Conservation (phyloP, 805 yeast genomes). For the Komagataella kurtzmanii region DNA sequence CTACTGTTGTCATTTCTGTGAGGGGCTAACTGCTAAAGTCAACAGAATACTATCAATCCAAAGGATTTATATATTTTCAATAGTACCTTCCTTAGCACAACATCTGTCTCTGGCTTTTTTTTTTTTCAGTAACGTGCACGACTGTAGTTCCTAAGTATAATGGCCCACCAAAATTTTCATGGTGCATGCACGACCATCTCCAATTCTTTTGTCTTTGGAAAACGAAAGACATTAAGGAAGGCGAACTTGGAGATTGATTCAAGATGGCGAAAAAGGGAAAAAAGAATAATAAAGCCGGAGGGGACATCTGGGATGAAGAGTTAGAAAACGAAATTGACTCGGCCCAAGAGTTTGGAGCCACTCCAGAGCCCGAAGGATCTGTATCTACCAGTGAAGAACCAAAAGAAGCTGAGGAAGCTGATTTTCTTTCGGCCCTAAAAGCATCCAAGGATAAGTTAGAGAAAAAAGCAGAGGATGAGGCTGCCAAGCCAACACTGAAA, state of each 20-base stretch:
- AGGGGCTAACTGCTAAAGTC: neutral
- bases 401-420: conserved; percentile 23
- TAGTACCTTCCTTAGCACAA: neutral
- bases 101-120: neutral
- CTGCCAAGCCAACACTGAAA: conserved; percentile 35
- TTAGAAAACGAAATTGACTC: conserved; percentile 35
- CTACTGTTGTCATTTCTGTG: conserved; percentile 48
- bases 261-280: conserved; percentile 46
- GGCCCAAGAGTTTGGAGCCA: conserved; percentile 39
- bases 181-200: neutral
- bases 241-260: neutral
- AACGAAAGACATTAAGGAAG: neutral
- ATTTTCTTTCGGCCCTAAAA: conserved; percentile 75
- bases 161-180: neutral
- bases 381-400: conserved; percentile 16
- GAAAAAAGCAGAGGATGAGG: neutral
- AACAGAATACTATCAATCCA: neutral
- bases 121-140: neutral
- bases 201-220: neutral
- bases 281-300: conserved; percentile 55
- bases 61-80: too few relatives aligned
- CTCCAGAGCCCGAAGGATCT: conserved; percentile 15
- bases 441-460: conserved; percentile 50
- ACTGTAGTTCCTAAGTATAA: neutral
- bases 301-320: conserved; percentile 66